A percentile compares a stretch with the other conserved stretches of the same genome.
Evolutionary conservation across 192 early-diverging fungal species (phyloP).

Genomic region (Obelidium mucronatum): DNA sequence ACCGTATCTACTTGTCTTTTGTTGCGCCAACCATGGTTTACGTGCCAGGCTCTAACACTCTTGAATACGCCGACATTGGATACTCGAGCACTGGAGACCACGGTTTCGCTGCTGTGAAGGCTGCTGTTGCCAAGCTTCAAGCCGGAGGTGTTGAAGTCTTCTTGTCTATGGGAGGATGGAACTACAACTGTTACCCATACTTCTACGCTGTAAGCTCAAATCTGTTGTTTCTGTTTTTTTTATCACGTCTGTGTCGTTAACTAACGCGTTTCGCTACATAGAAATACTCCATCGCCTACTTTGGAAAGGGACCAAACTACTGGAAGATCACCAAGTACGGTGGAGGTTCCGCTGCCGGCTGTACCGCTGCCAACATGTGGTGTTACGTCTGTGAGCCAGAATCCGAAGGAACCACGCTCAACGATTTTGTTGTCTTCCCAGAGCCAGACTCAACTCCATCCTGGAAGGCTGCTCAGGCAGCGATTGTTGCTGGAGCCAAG

Average conservation of each 20-base stretch:
- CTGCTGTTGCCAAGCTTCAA: background rate
- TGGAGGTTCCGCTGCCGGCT: background rate
- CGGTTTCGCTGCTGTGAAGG: constrained; percentile 28
- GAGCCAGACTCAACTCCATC: constrained; percentile 16
- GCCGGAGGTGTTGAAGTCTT: constrained; percentile 23
- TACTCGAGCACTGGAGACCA: constrained; percentile 16
- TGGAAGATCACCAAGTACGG: constrained; percentile 20
- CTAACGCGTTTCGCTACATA: background rate
- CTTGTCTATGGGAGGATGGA: constrained; percentile 25
- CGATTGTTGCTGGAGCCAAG: background rate
- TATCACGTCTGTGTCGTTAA: background rate
- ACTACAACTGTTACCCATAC: constrained; percentile 28
- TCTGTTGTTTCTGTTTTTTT: background rate
- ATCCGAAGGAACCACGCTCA: constrained; percentile 4
- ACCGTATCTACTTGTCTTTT: constrained; percentile 27
- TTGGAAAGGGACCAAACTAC: constrained; percentile 28
- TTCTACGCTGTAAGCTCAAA: constrained; percentile 9
- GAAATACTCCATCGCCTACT: constrained; percentile 34
- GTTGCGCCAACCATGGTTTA: constrained; percentile 27
- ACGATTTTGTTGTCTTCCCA: constrained; percentile 30
- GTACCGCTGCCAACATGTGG: constrained; percentile 28
- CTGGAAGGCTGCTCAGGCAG: constrained; percentile 20
- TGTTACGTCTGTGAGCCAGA: constrained; percentile 14
- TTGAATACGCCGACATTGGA: background rate
- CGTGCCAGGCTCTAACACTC: constrained; percentile 9